A percentile compares a stretch with the other conserved stretches of the same genome.
Evolutionary conservation across 148 eudicot genomes (phyloP).

Genomic region (Rhododendron ovatum): DNA sequence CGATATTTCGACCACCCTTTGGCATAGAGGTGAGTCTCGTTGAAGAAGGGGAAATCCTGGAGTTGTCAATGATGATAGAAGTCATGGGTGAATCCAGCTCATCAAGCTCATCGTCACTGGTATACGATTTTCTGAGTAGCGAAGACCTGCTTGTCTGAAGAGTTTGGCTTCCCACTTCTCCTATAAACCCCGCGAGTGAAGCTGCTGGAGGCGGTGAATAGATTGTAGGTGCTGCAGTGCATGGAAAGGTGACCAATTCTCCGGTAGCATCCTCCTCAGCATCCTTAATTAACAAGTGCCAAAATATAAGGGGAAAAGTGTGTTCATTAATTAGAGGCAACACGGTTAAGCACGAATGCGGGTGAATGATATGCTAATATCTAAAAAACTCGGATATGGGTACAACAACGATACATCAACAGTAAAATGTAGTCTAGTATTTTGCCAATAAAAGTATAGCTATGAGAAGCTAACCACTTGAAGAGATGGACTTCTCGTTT

Average conservation of each 20-base stretch:
- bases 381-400: background rate
- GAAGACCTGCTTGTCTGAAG: slow-evolving; percentile 53
- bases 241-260: slow-evolving; percentile 49
- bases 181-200: slow-evolving; percentile 46
- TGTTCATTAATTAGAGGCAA: background rate
- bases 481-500: background rate
- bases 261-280: slow-evolving; percentile 31
- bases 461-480: background rate
- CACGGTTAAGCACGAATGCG: background rate
- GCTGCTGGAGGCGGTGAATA: slow-evolving; percentile 61
- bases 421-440: background rate
- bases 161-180: slow-evolving; percentile 44
- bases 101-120: slow-evolving; percentile 87
- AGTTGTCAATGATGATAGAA: slow-evolving; percentile 49
- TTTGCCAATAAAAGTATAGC: background rate
- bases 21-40: slow-evolving; percentile 53
- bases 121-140: slow-evolving; percentile 67
- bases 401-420: background rate
- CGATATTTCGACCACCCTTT: slow-evolving; percentile 49
- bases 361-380: background rate
- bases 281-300: slow-evolving; percentile 30
- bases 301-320: background rate
- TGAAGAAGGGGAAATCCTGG: slow-evolving; percentile 34
- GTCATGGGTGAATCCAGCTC: slow-evolving; percentile 64
- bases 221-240: slow-evolving; percentile 47